Evolutionary conservation across 2,329 filamentous ascomycete species (phyloP), one percentile per base, ranked within the genome.

Genomic region (Fusarium albidum): DNA sequence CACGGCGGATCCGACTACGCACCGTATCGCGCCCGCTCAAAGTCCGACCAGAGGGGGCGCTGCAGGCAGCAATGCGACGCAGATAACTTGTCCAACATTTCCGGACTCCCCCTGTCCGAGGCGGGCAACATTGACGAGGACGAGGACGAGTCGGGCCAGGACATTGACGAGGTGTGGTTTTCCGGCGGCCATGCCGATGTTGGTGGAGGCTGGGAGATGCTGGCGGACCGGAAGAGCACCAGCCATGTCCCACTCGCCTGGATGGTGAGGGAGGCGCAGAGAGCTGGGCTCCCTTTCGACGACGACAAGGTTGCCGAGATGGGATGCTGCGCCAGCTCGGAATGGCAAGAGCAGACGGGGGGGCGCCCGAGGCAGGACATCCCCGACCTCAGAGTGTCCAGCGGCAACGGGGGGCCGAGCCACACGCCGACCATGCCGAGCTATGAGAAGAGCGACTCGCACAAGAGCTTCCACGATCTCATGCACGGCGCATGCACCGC

Each of bases 121-220:
- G 45, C 55, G 3, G 58, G 70, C n/a, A 75, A 77, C 1, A 75
- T 78, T 6, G 77, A 76, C 0, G 75, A 79, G 9, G 77, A 76
- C 0, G 75, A 79, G 9, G 77, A 81, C 17, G 77, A 79, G 3
- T 73, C 71, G 0, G 77, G 80, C 1, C 90, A 93, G 66, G 89
- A 94, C 61, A 88, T 94, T 40, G 83, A 90, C 53, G 91, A 95
- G 65, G 82, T 94, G 1, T 91, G 88, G 88, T 95, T 95, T 65
- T 80, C 90, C 0, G 91, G 91, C 9, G 86, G 87, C 10, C 91
- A 96, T 58, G 90, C 85, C 2, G 90, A 94, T 57, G 85, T 93
- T 26, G 90, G 90, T 2, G 90, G 90, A 9, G 90, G 90, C 0
- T 92, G 89, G 90, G 82, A 83, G 42, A 74, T 82, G 5, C 73